Percentiles rank a stretch among this genome's conserved stretches.
Evolutionary conservation across 495 filamentous ascomycete genomes (phyloP).

Genomic region (Daldinia childiae): DNA sequence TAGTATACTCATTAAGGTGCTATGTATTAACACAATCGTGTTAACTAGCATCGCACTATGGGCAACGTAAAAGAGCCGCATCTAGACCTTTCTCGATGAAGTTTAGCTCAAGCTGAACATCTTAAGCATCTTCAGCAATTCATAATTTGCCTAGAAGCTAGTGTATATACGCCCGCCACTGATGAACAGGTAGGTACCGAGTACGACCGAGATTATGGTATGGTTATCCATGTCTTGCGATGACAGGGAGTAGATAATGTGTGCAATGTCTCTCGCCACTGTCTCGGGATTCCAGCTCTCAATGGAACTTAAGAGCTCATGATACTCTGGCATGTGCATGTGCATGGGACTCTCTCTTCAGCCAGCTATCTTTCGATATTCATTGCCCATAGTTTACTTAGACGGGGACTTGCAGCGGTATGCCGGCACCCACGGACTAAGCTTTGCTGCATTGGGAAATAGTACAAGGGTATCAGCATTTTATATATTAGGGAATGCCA

Average conservation of each 20-base stretch:
- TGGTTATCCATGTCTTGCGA: constrained; percentile 28
- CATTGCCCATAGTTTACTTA: constrained; percentile 14
- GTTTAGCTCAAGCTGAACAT: constrained; percentile 21
- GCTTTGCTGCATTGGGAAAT: constrained; percentile 22
- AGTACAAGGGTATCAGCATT: constrained; percentile 19
- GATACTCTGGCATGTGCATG: constrained; percentile 38
- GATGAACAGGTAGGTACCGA: constrained; percentile 13
- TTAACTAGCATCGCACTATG: background rate
- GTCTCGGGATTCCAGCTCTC: constrained; percentile 32
- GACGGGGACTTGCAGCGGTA: constrained; percentile 22
- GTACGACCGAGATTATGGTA: constrained; percentile 31
- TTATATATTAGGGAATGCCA: constrained; percentile 37
- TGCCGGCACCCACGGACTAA: constrained; percentile 38
- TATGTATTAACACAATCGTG: background rate
- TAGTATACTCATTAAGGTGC: background rate
- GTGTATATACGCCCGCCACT: background rate
- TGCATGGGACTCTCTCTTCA: constrained; percentile 15
- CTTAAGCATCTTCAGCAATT: constrained; percentile 4
- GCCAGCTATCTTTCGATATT: constrained; percentile 2
- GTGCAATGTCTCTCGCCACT: constrained; percentile 41
- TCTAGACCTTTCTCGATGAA: constrained; percentile 22
- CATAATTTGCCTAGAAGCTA: background rate
- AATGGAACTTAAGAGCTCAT: constrained; percentile 4
- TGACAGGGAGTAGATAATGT: constrained; percentile 28
- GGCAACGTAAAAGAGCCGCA: constrained; percentile 31